Conservation (phyloP, 345 rosid genomes). For the Erodium maritimum region DNA sequence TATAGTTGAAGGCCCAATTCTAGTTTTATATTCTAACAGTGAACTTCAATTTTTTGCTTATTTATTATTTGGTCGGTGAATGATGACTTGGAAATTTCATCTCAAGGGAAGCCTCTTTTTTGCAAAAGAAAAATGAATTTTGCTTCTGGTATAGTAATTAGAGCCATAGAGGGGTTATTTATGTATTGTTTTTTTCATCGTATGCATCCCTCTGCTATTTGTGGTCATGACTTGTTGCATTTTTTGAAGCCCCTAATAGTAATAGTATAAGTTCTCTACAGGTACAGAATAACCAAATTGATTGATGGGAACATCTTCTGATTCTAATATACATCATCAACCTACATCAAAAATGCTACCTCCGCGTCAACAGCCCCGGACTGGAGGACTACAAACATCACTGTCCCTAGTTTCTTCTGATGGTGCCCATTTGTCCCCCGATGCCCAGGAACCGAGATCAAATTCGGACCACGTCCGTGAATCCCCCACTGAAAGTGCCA, state of each 20-base stretch:
- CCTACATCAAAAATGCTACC: constrained; percentile 63
- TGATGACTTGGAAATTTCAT: too few relatives aligned
- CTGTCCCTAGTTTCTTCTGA: constrained; percentile 60
- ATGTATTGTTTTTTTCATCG: background rate
- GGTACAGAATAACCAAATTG: constrained; percentile 12
- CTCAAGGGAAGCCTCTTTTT: too few relatives aligned
- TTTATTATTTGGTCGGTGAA: too few relatives aligned
- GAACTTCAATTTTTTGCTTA: too few relatives aligned
- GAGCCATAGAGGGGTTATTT: background rate
- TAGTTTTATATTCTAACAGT: too few relatives aligned
- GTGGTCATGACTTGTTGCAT: background rate
- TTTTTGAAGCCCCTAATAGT: background rate
- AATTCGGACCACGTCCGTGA: constrained; percentile 65
- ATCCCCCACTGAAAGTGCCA: constrained; percentile 96
- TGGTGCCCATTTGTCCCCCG: constrained; percentile 42
- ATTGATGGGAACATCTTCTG: constrained; percentile 86
- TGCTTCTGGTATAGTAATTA: background rate
- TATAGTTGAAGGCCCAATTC: too few relatives aligned
- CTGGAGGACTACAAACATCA: constrained; percentile 49
- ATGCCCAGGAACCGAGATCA: constrained; percentile 48
- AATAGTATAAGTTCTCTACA: background rate
- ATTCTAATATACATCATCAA: constrained; percentile 65
- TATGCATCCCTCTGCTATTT: background rate
- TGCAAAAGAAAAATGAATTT: background rate
- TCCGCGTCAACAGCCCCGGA: constrained; percentile 72